Percentiles rank a stretch among this genome's conserved stretches.
Evolutionary conservation across 169 alveolate genomes (phyloP).

Genomic region (Perkinsus chesapeaki): DNA sequence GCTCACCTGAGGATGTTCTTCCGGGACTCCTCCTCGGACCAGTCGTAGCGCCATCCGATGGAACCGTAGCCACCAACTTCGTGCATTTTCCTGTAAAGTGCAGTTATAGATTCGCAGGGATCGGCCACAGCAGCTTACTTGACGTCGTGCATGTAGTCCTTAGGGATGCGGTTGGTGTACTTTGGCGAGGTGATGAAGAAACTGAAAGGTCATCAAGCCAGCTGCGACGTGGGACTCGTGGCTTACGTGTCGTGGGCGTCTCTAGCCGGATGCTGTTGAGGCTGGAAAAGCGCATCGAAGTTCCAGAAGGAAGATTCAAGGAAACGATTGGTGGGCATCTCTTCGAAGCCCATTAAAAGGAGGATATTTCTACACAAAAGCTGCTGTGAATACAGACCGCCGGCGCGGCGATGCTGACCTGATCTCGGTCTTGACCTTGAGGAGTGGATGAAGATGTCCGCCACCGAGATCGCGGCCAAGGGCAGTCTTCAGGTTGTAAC

Average conservation of each 20-base stretch:
- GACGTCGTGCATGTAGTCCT: slow-evolving; percentile 80
- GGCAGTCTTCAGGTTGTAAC: slow-evolving; percentile 61
- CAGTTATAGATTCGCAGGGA: background rate
- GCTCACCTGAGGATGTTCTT: slow-evolving; percentile 43
- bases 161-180: slow-evolving; percentile 28
- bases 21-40: slow-evolving; percentile 81
- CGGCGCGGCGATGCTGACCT: slow-evolving; percentile 34
- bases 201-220: background rate
- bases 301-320: slow-evolving; percentile 99
- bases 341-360: slow-evolving; percentile 89
- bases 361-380: slow-evolving; percentile 42
- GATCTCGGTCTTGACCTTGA: slow-evolving; percentile 70
- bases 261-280: slow-evolving; percentile 99
- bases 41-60: slow-evolving; percentile 94
- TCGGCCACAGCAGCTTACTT: slow-evolving; percentile 83
- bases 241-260: slow-evolving; percentile 97
- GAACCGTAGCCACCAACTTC: slow-evolving; percentile 87
- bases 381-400: background rate
- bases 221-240: background rate
- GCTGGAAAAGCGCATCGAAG: slow-evolving; percentile 97
- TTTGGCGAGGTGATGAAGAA: background rate
- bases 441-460: slow-evolving; percentile 82
- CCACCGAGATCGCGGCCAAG: slow-evolving; percentile 58
- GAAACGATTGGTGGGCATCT: slow-evolving; percentile 95
- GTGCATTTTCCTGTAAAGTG: background rate